Conservation (phyloP, 805 yeast species). For the Candida wancherniae region DNA sequence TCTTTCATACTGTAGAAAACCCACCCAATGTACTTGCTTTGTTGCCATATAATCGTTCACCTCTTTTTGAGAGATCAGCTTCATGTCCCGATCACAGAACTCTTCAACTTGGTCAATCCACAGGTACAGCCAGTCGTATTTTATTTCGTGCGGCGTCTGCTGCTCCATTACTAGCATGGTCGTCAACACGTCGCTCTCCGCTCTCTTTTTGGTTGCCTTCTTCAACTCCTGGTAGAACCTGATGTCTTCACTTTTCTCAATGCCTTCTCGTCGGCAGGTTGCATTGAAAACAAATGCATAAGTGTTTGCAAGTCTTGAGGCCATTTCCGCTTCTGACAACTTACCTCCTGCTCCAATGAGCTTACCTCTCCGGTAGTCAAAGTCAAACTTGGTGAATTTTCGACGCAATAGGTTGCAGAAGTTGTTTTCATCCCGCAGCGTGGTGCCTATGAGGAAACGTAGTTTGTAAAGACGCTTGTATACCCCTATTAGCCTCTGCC, state of each 20-base stretch:
- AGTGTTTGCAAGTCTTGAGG: conserved; percentile 13
- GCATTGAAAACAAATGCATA: conserved; percentile 17
- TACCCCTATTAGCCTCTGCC: conserved; percentile 7
- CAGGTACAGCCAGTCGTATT: conserved; percentile 8
- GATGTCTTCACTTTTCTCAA: conserved; percentile 2
- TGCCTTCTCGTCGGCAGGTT: conserved; percentile 7
- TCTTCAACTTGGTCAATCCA: conserved; percentile 10
- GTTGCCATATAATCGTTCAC: conserved; percentile 2
- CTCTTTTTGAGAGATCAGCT: conserved; percentile 2
- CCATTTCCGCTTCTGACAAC: conserved; percentile 5
- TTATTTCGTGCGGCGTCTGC: conserved; percentile 7
- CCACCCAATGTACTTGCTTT: conserved; percentile 7
- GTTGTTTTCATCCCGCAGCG: conserved; percentile 5
- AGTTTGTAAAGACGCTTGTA: conserved; percentile 33
- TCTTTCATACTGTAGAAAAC: conserved; percentile 14
- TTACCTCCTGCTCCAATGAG: conserved; percentile 5
- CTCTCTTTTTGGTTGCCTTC: conserved; percentile 4
- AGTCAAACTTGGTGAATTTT: conserved; percentile 13
- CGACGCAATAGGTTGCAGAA: conserved; percentile 24
- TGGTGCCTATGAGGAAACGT: conserved; percentile 12
- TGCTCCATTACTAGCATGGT: conserved; percentile 16
- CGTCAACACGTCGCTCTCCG: conserved; percentile 7
- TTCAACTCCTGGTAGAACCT: conserved; percentile 10
- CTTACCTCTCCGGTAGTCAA: conserved; percentile 9
- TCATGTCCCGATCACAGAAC: conserved; percentile 5